phyloP scores from a whole-genome alignment of 1,139 yeast genomes.

The Torulaspora pretoriensis region DNA sequence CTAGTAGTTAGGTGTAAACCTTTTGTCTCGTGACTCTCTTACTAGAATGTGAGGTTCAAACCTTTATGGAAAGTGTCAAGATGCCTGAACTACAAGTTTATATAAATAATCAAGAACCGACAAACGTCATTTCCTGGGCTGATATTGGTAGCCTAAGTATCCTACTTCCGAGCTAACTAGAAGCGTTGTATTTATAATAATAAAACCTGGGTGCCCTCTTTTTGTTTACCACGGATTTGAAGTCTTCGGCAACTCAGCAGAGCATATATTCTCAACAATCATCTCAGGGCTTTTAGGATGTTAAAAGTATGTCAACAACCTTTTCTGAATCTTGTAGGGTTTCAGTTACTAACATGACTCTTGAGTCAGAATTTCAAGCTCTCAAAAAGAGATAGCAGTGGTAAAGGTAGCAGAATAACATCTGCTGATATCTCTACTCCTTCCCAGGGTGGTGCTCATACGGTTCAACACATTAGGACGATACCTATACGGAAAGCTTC shows the following conservation, averaged over 20 bases:
- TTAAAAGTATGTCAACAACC: slow-evolving; percentile 13
- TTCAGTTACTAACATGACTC: slow-evolving; percentile 8
- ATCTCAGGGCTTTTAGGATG: slow-evolving; percentile 4
- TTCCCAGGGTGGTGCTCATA: slow-evolving; percentile 22
- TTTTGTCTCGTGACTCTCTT: slow-evolving; percentile 4
- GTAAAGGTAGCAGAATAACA: slow-evolving; percentile 30
- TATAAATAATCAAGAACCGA: too few species aligned
- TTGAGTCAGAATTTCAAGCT: slow-evolving; percentile 27
- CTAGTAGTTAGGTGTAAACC: neutral
- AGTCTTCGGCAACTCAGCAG: neutral
- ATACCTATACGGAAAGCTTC: slow-evolving; percentile 22
- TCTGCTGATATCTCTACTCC: slow-evolving; percentile 36
- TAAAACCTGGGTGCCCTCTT: neutral
- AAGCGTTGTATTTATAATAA: neutral
- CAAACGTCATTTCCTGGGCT: too few species aligned
- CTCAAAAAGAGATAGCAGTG: slow-evolving; percentile 24
- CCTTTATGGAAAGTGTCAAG: slow-evolving; percentile 2
- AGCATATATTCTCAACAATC: neutral
- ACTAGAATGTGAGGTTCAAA: slow-evolving; percentile 6
- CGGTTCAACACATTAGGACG: slow-evolving; percentile 22
- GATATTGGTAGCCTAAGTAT: neutral
- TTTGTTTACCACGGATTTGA: neutral
- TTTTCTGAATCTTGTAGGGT: too few species aligned
- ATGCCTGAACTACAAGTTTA: neutral
- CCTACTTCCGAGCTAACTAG: neutral